phyloP scores from a whole-genome alignment of 2,329 filamentous ascomycete species.

The Metarhizium anisopliae region DNA sequence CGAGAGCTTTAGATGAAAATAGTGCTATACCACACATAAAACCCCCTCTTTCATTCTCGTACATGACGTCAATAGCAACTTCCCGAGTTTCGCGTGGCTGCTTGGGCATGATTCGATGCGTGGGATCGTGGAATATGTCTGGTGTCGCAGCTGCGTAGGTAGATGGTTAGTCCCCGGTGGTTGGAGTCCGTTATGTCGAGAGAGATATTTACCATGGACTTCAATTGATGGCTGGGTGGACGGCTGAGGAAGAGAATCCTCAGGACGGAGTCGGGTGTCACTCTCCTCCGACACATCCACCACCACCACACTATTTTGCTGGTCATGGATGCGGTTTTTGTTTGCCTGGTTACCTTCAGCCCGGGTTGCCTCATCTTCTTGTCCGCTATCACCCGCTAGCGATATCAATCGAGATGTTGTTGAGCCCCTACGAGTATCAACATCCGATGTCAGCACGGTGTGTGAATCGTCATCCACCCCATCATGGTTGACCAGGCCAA shows the following conservation, averaged over 20 bases:
- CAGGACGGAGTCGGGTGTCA: not conserved
- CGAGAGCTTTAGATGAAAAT: constrained; percentile 80
- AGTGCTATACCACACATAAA: constrained; percentile 83
- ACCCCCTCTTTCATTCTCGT: constrained; percentile 88
- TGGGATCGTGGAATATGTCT: constrained; percentile 12
- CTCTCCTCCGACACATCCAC: constrained; percentile 2
- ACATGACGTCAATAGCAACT: constrained; percentile 73
- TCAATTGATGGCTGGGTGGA: constrained; percentile 23
- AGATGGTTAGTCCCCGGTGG: not conserved
- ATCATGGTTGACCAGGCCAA: constrained; percentile 54
- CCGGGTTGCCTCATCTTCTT: not conserved
- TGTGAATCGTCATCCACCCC: constrained; percentile 10
- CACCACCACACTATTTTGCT: not conserved
- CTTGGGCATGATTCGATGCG: constrained; percentile 25
- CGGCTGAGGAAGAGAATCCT: constrained; percentile 9
- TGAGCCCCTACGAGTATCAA: constrained; percentile 1
- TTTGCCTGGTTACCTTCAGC: not conserved
- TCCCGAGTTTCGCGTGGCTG: constrained; percentile 31
- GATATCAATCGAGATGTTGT: constrained; percentile 10
- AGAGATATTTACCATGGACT: constrained; percentile 17
- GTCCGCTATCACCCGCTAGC: constrained; percentile 2
- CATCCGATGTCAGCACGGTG: constrained; percentile 10
- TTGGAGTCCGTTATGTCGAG: not conserved
- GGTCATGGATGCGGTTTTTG: not conserved
- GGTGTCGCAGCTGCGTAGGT: constrained; percentile 20